A percentile compares a stretch with the other conserved stretches of the same genome.
Evolutionary conservation across 371 early-diverging fungal genomes (phyloP).

Genomic region (Mortierella sp.): DNA sequence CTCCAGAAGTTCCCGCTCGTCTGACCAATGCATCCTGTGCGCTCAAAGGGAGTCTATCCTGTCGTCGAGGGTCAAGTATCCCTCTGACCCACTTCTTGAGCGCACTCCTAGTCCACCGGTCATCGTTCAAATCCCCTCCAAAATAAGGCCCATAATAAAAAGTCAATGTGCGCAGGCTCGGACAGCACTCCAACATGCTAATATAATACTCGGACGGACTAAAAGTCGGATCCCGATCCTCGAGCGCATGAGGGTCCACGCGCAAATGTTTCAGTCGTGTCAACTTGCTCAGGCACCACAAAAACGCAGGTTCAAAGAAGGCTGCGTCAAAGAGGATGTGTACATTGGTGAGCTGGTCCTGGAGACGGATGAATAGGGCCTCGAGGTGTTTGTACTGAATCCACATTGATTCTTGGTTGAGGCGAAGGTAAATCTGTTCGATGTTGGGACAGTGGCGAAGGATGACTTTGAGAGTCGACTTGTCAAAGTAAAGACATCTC

Average conservation of each 20-base stretch:
- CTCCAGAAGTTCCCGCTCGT: background rate
- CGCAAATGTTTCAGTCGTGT: background rate
- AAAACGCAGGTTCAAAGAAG: background rate
- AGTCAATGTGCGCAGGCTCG: background rate
- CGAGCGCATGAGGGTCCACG: background rate
- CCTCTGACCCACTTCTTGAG: conserved; percentile 7
- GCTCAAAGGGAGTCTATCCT: background rate
- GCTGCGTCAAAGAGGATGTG: background rate
- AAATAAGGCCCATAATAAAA: background rate
- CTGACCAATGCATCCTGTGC: background rate
- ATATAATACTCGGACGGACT: background rate
- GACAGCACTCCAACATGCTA: conserved; percentile 1
- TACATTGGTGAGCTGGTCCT: background rate
- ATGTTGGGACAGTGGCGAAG: background rate
- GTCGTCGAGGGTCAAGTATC: background rate
- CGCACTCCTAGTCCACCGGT: background rate
- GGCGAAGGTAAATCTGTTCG: background rate
- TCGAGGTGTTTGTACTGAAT: conserved; percentile 1
- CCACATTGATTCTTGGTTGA: background rate
- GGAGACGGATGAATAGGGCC: background rate
- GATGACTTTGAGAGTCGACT: background rate
- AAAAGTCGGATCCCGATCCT: background rate
- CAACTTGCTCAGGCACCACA: background rate
- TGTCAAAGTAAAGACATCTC: background rate
- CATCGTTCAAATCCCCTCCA: background rate